A percentile compares a stretch with the other conserved stretches of the same genome.
Conservation (phyloP, 768 basidiomycete genomes). For the Dentipellis fragilis region DNA sequence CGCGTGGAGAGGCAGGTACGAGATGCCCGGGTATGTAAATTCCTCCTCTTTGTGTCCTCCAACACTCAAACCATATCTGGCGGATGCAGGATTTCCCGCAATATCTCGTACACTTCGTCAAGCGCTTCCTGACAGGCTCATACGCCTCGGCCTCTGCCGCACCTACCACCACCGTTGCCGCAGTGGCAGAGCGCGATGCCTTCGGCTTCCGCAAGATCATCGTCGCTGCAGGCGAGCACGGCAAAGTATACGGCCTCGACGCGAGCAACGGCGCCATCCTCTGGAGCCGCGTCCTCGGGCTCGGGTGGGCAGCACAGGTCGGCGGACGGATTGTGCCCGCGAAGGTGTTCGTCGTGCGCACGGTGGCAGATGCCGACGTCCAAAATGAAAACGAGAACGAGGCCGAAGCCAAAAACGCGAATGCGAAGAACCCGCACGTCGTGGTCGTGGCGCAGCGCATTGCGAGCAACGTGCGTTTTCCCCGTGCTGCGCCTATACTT, state of each 20-base stretch:
- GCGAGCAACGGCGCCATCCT: constrained; percentile 66
- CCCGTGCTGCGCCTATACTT: too few relatives aligned
- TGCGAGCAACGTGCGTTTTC: constrained; percentile 47
- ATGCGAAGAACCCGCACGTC: constrained; percentile 37
- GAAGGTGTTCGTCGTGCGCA: constrained; percentile 48
- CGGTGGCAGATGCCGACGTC: constrained; percentile 28
- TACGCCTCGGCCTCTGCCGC: constrained; percentile 38
- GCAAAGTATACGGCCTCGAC: constrained; percentile 78
- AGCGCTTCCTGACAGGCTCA: constrained; percentile 63
- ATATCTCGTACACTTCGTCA: constrained; percentile 55
- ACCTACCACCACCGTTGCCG: constrained; percentile 23
- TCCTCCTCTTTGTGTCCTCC: not conserved
- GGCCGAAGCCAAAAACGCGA: not conserved
- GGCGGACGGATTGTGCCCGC: constrained; percentile 49
- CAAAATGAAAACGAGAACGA: not conserved
- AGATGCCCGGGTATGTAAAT: constrained; percentile 45
- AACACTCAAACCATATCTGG: not conserved
- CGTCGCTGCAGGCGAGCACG: constrained; percentile 56
- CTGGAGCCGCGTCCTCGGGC: constrained; percentile 72
- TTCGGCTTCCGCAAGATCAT: constrained; percentile 87
- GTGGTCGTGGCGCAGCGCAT: constrained; percentile 52
- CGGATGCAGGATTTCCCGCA: constrained; percentile 51
- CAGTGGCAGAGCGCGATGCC: constrained; percentile 49
- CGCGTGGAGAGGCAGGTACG: constrained; percentile 47
- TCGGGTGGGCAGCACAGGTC: constrained; percentile 52